Evolutionary conservation across 2,329 filamentous ascomycete species (phyloP), one percentile per base, ranked within the genome.

Genomic region (Colletotrichum chrysophilum): DNA sequence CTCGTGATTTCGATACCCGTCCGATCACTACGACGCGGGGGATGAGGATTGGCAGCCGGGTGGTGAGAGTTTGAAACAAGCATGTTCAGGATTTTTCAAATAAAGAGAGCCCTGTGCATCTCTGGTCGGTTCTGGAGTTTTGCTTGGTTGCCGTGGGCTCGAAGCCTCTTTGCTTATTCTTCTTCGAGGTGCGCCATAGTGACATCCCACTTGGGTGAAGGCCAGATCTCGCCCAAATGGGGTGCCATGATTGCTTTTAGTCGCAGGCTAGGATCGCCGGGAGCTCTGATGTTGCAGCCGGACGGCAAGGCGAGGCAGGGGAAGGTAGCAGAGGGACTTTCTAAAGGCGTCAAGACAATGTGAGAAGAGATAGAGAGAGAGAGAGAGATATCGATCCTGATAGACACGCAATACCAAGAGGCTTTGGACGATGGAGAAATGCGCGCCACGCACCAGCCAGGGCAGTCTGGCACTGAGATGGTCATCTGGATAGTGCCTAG

Each of bases 11-110:
- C 61, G 30, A 60, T 62, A 36, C 24, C 26, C 26, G 32, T 69
- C 16, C n/a, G 28, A 48, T 62, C 26, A 52, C 36, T 34, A 26
- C 67, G 24, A 28, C 32, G 28, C 64, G 24, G 52, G 21, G 66
- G 28, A 56, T 68, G 52, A 43, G 30, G 48, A 70, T 60, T 60
- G 26, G 56, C 28, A 68, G 24, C 26, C 28, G 26, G 34, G 62
- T 68, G 70, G 64, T 55, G 65, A 70, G 64, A 76, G 70, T 58
- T 34, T 76, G 74, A 76, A 76, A 76, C 74, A 76, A 65, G 71
- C 65, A 70, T 74, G 66, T 55, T 34, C 43, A 65, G 28, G 38
- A 28, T 28, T 70, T 74, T 43, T 76, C 74, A 76, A 74, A 76
- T 74, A 76, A 66, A 70, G 38, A 76, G 36, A 60, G 48, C 28